Evolutionary conservation across 306 rosid species (phyloP), one percentile per base, ranked within the genome.

Genomic region (Trifolium fragiferum): DNA sequence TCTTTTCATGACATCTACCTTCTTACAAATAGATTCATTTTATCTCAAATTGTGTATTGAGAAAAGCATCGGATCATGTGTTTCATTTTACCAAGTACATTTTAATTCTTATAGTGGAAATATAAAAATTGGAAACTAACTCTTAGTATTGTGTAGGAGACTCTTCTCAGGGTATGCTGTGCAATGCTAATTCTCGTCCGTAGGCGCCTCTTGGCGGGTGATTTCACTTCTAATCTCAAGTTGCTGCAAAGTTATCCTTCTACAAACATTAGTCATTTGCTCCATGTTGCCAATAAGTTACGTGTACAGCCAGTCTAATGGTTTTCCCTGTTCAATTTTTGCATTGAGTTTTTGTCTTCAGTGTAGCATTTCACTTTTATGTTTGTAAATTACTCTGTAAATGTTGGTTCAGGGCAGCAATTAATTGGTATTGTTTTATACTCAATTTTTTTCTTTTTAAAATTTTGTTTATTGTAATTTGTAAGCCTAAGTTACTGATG

Each of bases 141-240:
- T 60, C 14, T 14, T 35, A 14, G 40, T 68, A 14, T 50, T 68
- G 72, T 88, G 88, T 59, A 94, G 98, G 98, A 94, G 81, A 94
- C 95, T 66, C 96, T 94, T 75, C 92, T 90, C 16, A 85, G 99
- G 66, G 68, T 94, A 86, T 94, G 98, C 82, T 89, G 96, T 73
- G 96, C 98, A 44, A 94, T 94, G 98, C 81, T 94, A 76, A 87
- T 91, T 78, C 91, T 94, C 33, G 62, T 89, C 46, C 96, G 98
- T 63, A 82, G 94, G 54, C 96, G 97, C 61, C 89, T 94, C 51
- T 86, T 94, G 33, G 98, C 98, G 0, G 98, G 98, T 44, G 98
- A 94, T 91, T 94, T 94, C 82, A 94, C 98, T 35, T 86, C 98
- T 6, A 94, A 94, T 86, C 98, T 94, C 81, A 94, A 94, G 84